These are phyloP conservation scores for Podospora bellae-mahoneyi DNA, from an alignment of 495 filamentous ascomycete species.

Conservation along the genomic window DNA sequence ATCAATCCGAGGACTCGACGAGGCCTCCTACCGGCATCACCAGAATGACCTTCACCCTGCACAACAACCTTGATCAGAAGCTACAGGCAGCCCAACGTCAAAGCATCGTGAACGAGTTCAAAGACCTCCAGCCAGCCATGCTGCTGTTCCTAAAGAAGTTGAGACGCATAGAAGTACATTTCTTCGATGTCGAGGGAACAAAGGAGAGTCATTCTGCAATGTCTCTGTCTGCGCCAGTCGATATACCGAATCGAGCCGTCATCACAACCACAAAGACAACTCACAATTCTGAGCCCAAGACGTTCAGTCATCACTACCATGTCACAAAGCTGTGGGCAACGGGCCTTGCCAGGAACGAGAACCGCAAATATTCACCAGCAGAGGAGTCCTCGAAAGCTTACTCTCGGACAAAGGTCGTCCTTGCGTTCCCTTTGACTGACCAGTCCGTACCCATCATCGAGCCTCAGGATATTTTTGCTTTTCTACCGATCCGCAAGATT, in stretches of 20 bases:
- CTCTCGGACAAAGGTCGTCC: constrained; percentile 30
- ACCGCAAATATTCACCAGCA: constrained; percentile 25
- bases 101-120: constrained; percentile 31
- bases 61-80: constrained; percentile 22
- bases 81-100: constrained; percentile 18
- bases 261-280: neutral
- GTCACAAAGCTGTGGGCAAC: constrained; percentile 22
- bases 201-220: neutral
- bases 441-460: constrained; percentile 28
- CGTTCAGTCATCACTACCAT: constrained; percentile 15
- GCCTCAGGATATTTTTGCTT: constrained; percentile 35
- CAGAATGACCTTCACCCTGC: constrained; percentile 36
- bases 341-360: constrained; percentile 32
- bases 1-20: constrained; percentile 1
- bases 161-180: constrained; percentile 28
- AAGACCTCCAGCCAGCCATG: constrained; percentile 33
- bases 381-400: constrained; percentile 24
- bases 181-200: constrained; percentile 24
- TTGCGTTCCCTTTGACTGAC: constrained; percentile 40
- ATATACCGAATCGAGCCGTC: constrained; percentile 1
- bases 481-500: constrained; percentile 35
- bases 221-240: neutral
- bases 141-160: constrained; percentile 42
- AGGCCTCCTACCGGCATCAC: constrained; percentile 20
- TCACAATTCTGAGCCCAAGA: neutral